Percentiles rank a stretch among this genome's conserved stretches.
Conservation (phyloP, 257 asterid genomes). For the Scutellaria galericulata region DNA sequence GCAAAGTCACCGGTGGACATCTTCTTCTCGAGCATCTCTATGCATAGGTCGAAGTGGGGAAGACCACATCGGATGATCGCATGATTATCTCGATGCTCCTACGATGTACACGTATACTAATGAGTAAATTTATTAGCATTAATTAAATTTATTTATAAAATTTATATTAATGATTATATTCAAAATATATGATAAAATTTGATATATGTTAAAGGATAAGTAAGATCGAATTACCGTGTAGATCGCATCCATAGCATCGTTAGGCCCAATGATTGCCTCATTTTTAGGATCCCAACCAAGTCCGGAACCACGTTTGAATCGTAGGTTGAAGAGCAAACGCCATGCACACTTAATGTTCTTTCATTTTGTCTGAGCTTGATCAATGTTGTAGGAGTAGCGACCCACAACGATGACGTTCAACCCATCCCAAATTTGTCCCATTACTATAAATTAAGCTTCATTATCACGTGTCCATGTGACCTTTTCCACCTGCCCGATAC, state of each 20-base stretch:
- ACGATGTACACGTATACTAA: no score
- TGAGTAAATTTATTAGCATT: no score
- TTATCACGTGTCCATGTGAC: background rate
- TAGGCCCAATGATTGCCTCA: background rate
- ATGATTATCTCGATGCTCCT: background rate
- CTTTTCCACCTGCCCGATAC: background rate
- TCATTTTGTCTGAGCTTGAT: background rate
- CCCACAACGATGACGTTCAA: background rate
- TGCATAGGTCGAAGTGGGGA: background rate
- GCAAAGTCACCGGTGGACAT: background rate
- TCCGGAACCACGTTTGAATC: background rate
- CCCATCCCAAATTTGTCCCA: background rate
- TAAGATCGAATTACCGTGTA: background rate
- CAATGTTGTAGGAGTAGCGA: background rate
- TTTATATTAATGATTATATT: no score
- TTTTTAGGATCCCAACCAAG: background rate
- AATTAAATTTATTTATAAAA: no score
- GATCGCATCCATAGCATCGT: background rate
- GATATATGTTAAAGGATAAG: no score
- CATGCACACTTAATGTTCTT: background rate
- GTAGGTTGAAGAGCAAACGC: background rate
- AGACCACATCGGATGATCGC: background rate
- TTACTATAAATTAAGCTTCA: background rate
- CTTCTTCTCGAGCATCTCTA: background rate
- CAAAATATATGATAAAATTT: background rate